phyloP scores from a whole-genome alignment of 2,329 filamentous ascomycete genomes.

The Colletotrichum orchidophilum region DNA sequence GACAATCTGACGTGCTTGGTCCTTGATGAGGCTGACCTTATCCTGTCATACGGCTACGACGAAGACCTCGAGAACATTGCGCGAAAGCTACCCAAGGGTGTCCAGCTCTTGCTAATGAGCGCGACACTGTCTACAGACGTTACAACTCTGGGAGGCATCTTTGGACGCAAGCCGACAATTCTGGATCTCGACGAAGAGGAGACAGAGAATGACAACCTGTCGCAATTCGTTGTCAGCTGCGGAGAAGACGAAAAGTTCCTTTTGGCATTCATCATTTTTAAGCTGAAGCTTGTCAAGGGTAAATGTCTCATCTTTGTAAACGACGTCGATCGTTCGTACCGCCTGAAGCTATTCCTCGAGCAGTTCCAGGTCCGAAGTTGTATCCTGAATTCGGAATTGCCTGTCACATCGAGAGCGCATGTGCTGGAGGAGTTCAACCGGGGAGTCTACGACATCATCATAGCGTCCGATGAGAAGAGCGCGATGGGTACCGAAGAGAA shows the following conservation, averaged over 20 bases:
- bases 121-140: conserved; percentile 91
- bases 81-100: conserved; percentile 80
- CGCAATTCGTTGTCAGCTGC: conserved; percentile 89
- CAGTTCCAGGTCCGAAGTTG: conserved; percentile 96
- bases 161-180: conserved; percentile 82
- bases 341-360: conserved; percentile 93
- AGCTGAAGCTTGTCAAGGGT: conserved; percentile 91
- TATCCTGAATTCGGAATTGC: conserved; percentile 92
- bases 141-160: conserved; percentile 83
- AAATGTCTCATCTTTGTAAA: conserved; percentile 81
- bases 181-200: conserved; percentile 87
- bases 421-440: conserved; percentile 98
- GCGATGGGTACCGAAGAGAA: conserved; percentile 74
- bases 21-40: conserved; percentile 93
- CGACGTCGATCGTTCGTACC: conserved; percentile 88
- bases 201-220: conserved; percentile 78
- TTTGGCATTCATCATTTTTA: conserved; percentile 92
- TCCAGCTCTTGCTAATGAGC: conserved; percentile 93
- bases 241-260: conserved; percentile 98
- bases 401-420: conserved; percentile 91
- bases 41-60: conserved; percentile 93
- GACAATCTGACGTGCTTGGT: conserved; percentile 80
- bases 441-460: conserved; percentile 96
- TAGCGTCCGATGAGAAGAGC: conserved; percentile 92
- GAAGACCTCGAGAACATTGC: conserved; percentile 87